These are phyloP conservation scores for Verticillium albo-atrum DNA, from an alignment of 2,329 filamentous ascomycete species.

Conservation along the genomic window DNA sequence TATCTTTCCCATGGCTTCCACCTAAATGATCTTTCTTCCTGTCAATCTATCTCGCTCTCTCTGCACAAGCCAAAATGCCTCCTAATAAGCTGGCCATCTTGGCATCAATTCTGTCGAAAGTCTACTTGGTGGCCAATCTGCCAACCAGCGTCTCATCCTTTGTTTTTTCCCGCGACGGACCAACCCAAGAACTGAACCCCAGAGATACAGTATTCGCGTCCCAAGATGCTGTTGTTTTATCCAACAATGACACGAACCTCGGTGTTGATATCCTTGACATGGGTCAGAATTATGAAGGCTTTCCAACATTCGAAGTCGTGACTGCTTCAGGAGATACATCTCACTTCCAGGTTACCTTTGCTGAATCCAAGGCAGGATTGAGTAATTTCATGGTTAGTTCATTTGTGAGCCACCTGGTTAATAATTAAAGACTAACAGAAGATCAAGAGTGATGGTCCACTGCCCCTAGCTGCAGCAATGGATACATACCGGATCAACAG, in stretches of 20 bases:
- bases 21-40: too few relatives aligned
- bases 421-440: not conserved
- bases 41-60: too few relatives aligned
- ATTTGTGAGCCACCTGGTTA: too few relatives aligned
- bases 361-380: not conserved
- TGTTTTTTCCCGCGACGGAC: not conserved
- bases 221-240: not conserved
- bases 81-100: too few relatives aligned
- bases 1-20: too few relatives aligned
- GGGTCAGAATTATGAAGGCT: conserved; percentile 2
- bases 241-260: not conserved
- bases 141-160: not conserved
- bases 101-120: too few relatives aligned
- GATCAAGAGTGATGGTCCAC: conserved; percentile 20
- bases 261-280: conserved; percentile 3
- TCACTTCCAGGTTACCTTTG: conserved; percentile 1
- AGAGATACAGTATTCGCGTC: not conserved
- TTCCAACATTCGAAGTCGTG: conserved; percentile 3
- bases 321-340: conserved; percentile 4
- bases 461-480: conserved; percentile 28
- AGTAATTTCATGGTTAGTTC: not conserved
- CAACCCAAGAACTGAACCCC: not conserved
- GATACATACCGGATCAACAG: conserved; percentile 28
- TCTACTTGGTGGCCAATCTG: too few relatives aligned
- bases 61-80: too few relatives aligned